phyloP scores from a whole-genome alignment of 176 grass and related monocot genomes.

The Saccharum spontaneum region DNA sequence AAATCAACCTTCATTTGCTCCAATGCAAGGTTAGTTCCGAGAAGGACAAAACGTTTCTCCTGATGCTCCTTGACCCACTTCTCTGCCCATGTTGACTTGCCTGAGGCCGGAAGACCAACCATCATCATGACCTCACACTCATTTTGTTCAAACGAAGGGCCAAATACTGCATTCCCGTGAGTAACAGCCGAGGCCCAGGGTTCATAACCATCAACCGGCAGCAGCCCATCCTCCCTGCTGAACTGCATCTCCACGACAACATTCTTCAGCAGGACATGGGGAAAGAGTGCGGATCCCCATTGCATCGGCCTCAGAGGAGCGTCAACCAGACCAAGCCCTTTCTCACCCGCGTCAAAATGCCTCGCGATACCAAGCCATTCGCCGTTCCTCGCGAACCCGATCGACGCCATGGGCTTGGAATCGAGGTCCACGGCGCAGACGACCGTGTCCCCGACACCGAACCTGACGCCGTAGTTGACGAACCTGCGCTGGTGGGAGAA shows the following conservation, averaged over 20 bases:
- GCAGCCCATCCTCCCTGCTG: slow-evolving; percentile 53
- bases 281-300: slow-evolving; percentile 61
- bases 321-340: slow-evolving; percentile 45
- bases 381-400: slow-evolving; percentile 63
- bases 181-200: slow-evolving; percentile 42
- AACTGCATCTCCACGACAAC: slow-evolving; percentile 61
- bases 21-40: slow-evolving; percentile 67
- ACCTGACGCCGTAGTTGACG: slow-evolving; percentile 43
- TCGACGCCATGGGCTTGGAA: slow-evolving; percentile 45
- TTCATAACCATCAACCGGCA: slow-evolving; percentile 54
- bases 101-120: slow-evolving; percentile 69
- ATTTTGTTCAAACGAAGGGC: slow-evolving; percentile 43
- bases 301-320: slow-evolving; percentile 26
- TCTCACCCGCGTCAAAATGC: slow-evolving; percentile 43
- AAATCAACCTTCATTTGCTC: slow-evolving; percentile 77
- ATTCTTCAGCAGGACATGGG: slow-evolving; percentile 71
- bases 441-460: slow-evolving; percentile 60
- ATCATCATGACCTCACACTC: slow-evolving; percentile 61
- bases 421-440: slow-evolving; percentile 66
- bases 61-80: slow-evolving; percentile 59
- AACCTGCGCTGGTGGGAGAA: slow-evolving; percentile 54
- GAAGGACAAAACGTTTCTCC: slow-evolving; percentile 57
- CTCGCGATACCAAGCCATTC: slow-evolving; percentile 47
- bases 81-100: slow-evolving; percentile 71
- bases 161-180: slow-evolving; percentile 37